phyloP scores from a whole-genome alignment of 768 basidiomycete species.

The Kwoniella dendrophila region DNA sequence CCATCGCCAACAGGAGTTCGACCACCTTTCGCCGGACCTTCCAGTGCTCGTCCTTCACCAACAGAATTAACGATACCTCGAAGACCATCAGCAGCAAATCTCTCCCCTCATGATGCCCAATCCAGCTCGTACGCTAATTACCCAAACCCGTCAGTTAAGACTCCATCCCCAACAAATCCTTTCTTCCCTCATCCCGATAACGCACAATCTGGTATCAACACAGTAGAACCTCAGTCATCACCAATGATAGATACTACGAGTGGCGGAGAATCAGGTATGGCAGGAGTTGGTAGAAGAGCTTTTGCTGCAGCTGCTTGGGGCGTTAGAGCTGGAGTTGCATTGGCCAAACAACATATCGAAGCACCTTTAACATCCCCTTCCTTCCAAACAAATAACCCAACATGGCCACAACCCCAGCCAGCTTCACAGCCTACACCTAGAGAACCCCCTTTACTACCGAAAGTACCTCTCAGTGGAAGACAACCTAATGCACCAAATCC shows the following conservation, averaged over 20 bases:
- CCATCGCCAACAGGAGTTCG: constrained; percentile 14
- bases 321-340: constrained; percentile 42
- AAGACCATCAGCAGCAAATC: constrained; percentile 30
- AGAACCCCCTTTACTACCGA: constrained; percentile 30
- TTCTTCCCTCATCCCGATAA: constrained; percentile 62
- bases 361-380: constrained; percentile 4
- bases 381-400: constrained; percentile 1
- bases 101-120: constrained; percentile 26
- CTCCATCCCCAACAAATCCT: constrained; percentile 55
- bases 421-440: constrained; percentile 15
- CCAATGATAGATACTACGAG: constrained; percentile 28
- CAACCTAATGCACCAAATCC: constrained; percentile 12
- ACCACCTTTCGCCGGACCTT: constrained; percentile 35
- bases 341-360: constrained; percentile 22
- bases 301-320: constrained; percentile 70
- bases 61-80: constrained; percentile 19
- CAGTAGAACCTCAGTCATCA: constrained; percentile 26
- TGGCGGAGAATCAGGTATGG: constrained; percentile 64
- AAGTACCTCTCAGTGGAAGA: constrained; percentile 25
- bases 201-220: constrained; percentile 55
- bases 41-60: constrained; percentile 28
- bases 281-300: constrained; percentile 82
- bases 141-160: constrained; percentile 47
- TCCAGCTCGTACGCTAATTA: constrained; percentile 54
- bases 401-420: constrained; percentile 10